phyloP scores from a whole-genome alignment of 164 flowering plant genomes.

The Chimonanthus salicifolius region DNA sequence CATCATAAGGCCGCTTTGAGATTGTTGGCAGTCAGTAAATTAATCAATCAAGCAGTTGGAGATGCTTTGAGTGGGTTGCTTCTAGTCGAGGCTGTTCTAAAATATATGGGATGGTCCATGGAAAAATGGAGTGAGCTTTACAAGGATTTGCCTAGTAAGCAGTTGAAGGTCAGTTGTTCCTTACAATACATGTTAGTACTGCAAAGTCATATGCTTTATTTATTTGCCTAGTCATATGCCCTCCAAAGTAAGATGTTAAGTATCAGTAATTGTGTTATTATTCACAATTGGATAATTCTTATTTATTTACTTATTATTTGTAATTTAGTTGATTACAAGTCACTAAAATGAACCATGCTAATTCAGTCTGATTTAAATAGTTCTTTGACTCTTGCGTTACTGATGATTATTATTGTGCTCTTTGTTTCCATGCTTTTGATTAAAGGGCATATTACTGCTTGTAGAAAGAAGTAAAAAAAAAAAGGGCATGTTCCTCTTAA shows the following conservation, averaged over 20 bases:
- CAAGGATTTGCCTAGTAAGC: constrained; percentile 88
- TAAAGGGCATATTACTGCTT: no score
- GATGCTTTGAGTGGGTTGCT: constrained; percentile 91
- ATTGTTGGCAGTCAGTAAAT: constrained; percentile 64
- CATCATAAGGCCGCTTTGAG: constrained; percentile 72
- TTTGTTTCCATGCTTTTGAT: no score
- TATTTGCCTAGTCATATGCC: not conserved
- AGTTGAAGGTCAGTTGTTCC: constrained; percentile 61
- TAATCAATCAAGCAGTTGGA: constrained; percentile 94
- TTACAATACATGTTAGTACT: not conserved
- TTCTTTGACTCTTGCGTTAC: no score
- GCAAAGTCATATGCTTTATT: no score
- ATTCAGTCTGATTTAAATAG: no score
- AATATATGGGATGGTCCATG: constrained; percentile 69
- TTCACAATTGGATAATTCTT: no score
- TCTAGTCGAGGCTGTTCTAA: constrained; percentile 80
- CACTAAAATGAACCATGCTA: no score
- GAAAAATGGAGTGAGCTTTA: constrained; percentile 78
- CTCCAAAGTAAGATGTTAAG: not conserved
- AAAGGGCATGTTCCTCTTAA: no score
- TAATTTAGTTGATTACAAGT: no score
- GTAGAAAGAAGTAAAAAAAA: no score
- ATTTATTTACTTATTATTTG: no score
- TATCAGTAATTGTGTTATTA: not conserved
- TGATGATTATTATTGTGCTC: no score